Conservation (phyloP, 148 eudicot species). For the Fagopyrum tataricum region DNA sequence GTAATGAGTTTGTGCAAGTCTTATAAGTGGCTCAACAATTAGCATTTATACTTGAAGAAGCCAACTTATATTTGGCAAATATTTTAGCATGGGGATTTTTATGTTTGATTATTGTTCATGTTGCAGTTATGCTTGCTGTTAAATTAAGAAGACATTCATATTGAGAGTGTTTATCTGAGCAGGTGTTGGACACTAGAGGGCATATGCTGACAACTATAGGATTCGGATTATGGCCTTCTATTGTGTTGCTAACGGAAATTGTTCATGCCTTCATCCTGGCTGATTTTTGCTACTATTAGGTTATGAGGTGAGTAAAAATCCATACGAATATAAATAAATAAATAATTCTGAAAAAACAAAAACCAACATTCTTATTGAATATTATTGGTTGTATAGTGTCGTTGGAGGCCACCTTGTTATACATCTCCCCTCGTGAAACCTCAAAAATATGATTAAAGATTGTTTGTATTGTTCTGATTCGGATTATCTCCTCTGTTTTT, state of each 20-base stretch:
- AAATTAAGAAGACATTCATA: not conserved
- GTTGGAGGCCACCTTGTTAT: slow-evolving; percentile 22
- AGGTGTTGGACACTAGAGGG: slow-evolving; percentile 65
- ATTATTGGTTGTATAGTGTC: slow-evolving; percentile 10
- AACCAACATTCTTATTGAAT: not conserved
- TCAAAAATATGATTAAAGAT: no score
- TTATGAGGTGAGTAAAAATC: slow-evolving; percentile 58
- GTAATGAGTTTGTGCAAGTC: no score
- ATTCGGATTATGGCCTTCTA: slow-evolving; percentile 47
- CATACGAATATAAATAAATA: not conserved
- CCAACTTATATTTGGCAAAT: no score
- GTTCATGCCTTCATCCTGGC: slow-evolving; percentile 84
- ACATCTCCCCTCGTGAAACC: slow-evolving; percentile 19
- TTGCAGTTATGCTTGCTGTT: not conserved
- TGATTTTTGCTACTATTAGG: slow-evolving; percentile 80
- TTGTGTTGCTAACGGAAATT: slow-evolving; percentile 49
- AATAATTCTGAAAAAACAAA: not conserved
- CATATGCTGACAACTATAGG: slow-evolving; percentile 26
- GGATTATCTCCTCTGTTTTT: no score
- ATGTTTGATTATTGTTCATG: no score
- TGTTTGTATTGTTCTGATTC: no score
- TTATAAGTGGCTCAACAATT: no score
- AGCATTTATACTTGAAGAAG: no score
- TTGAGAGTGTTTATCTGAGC: not conserved
- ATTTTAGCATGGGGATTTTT: no score